A percentile compares a stretch with the other conserved stretches of the same genome.
phyloP scores from a whole-genome alignment of 257 asterid genomes.

The Nicotiana obtusifolia region DNA sequence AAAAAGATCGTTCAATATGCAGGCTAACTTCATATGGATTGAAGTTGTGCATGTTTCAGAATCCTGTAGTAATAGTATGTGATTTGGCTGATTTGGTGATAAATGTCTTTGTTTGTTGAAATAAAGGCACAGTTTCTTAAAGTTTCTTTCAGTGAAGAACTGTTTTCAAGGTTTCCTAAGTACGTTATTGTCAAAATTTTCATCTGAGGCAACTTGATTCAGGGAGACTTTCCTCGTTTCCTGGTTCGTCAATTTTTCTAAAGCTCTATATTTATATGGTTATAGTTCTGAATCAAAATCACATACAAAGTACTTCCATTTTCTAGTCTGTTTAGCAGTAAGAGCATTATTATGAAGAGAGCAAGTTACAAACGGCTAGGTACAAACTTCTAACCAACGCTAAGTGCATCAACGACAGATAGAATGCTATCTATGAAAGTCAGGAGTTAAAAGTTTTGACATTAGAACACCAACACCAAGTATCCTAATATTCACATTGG shows the following conservation, averaged over 20 bases:
- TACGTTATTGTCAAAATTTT: background rate
- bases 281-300: background rate
- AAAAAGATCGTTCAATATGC: slow-evolving; percentile 52
- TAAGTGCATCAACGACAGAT: no score
- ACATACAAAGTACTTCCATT: no score
- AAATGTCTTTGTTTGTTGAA: background rate
- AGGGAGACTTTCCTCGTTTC: background rate
- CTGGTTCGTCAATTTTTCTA: background rate
- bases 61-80: background rate
- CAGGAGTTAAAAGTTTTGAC: no score
- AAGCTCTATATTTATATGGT: background rate
- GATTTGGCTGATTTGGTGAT: background rate
- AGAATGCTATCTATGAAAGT: no score
- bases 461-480: no score
- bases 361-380: no score
- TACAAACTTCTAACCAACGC: no score
- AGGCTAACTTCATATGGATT: slow-evolving; percentile 12
- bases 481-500: no score
- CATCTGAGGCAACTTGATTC: background rate
- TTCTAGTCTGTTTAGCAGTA: no score
- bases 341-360: no score
- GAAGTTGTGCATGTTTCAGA: background rate
- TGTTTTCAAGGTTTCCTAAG: background rate
- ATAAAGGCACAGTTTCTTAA: background rate
- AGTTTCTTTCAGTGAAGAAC: background rate